phyloP scores from a whole-genome alignment of 2,329 filamentous ascomycete species.

The Ceratocystis colombiana region DNA sequence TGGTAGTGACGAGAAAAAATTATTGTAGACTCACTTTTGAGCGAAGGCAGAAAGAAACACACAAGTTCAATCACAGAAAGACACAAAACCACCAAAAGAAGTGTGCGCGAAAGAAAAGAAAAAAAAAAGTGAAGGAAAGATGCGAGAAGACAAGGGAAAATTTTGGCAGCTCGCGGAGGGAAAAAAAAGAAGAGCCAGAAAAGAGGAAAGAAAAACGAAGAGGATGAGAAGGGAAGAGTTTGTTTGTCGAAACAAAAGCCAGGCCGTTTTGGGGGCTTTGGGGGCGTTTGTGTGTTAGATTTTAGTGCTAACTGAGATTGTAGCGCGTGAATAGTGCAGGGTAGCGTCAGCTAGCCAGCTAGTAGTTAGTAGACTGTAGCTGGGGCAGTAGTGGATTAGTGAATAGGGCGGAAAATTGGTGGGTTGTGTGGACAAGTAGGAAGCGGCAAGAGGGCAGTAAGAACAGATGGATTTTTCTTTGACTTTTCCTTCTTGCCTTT shows the following conservation, averaged over 20 bases:
- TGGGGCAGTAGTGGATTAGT: neutral
- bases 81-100: constrained; percentile 29
- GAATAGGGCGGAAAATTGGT: neutral
- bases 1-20: constrained; percentile 19
- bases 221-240: constrained; percentile 25
- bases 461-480: neutral
- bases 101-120: constrained; percentile 37
- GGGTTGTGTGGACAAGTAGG: neutral
- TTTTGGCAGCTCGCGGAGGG: constrained; percentile 27
- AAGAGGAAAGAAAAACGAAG: constrained; percentile 18
- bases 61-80: constrained; percentile 28
- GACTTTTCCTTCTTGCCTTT: neutral
- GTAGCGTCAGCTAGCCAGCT: constrained; percentile 3
- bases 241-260: constrained; percentile 20
- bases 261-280: neutral
- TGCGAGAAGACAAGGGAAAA: constrained; percentile 32
- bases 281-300: constrained; percentile 14
- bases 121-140: constrained; percentile 29
- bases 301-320: constrained; percentile 7
- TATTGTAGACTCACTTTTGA: constrained; percentile 42
- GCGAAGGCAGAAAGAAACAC: constrained; percentile 32
- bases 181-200: constrained; percentile 25
- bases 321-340: neutral
- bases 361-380: neutral
- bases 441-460: neutral